Base-by-base conservation (phyloP, 169 alveolate species). In the Plasmodium blacklocki region DNA sequence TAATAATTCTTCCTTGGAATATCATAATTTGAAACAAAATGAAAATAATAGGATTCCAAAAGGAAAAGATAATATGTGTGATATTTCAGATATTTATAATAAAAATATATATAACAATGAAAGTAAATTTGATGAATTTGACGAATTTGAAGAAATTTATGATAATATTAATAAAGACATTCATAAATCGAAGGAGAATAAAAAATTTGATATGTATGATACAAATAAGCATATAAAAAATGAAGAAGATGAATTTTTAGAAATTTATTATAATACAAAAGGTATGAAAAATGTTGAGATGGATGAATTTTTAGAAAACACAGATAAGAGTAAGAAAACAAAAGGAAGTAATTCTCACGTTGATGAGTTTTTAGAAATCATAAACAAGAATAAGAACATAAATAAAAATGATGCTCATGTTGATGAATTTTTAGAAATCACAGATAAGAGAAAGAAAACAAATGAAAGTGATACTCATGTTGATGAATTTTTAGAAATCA, bases 81-180 rank as follows among this genome's bases (percentile, higher is more conserved):
- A 80, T 54, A 67, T 80, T 39, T 80, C 70, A 9, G 83, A 80
- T 60, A 56, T 67, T 39, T 80, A 60, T 80, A 80, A 80, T 80
- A 58, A 80, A 49, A 62, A 49, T 23, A 45, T 39, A 80, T 29
- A 54, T 80, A 71, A 8, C 5, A 56, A 71, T 52, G 50, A 54
- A 67, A 67, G 11, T 8, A 67, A 32, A 67, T 78, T 19, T 23
- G 23, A 23, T 26, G 58, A 49, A 80, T 32, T 80, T 23, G 68
- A 68, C 70, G 85, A 67, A 43, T 58, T 80, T 47, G 29, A 39
- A 29, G 90, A 80, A 66, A 80, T 26, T 67, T 66, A 80, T 12
- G 71, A 80, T 66, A 29, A 32, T n/a, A n/a, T 26, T 23, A 62
- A 26, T 54, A 54, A 54, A 54, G 62, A 15, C 23, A 54, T n/a